Percentiles rank a stretch among this genome's conserved stretches.
These are phyloP conservation scores for Gryganskiella cystojenkinii DNA, from an alignment of 192 early-diverging fungal species.

Conservation along the genomic window DNA sequence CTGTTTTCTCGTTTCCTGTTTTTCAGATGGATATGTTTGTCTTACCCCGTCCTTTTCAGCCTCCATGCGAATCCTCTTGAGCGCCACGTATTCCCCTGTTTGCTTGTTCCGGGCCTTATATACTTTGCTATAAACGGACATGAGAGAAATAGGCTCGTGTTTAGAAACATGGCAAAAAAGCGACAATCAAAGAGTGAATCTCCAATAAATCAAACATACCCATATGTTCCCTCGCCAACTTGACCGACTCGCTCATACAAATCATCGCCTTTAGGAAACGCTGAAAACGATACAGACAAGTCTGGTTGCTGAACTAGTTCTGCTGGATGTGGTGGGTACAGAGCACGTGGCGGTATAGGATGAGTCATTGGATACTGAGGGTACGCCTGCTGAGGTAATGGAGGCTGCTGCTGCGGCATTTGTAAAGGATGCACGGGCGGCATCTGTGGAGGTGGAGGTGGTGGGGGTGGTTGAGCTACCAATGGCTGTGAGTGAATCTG, in stretches of 20 bases:
- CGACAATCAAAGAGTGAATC: background rate
- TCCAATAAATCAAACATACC: slow-evolving; percentile 44
- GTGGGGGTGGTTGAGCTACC: slow-evolving; percentile 12
- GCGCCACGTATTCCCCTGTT: slow-evolving; percentile 78
- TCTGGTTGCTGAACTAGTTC: slow-evolving; percentile 10
- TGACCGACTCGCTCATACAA: slow-evolving; percentile 78
- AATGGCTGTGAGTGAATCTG: background rate
- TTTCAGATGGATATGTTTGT: background rate
- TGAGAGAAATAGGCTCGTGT: too few relatives aligned
- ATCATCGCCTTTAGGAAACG: slow-evolving; percentile 57
- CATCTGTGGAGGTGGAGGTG: slow-evolving; percentile 18
- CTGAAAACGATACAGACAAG: background rate
- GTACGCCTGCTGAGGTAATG: background rate
- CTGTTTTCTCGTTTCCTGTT: too few relatives aligned
- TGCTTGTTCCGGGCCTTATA: slow-evolving; percentile 81
- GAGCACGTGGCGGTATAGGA: background rate
- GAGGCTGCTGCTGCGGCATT: slow-evolving; percentile 1
- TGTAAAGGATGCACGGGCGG: background rate
- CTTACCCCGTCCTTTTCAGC: slow-evolving; percentile 80
- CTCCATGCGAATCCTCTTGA: slow-evolving; percentile 86
- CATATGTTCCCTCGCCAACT: slow-evolving; percentile 89
- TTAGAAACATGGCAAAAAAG: background rate
- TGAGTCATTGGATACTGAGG: background rate
- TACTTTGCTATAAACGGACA: slow-evolving; percentile 68
- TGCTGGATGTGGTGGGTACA: background rate